Percentiles rank a stretch among this genome's conserved stretches.
Evolutionary conservation across 2,329 filamentous ascomycete genomes (phyloP).

Genomic region (Lasiodiplodia theobromae): DNA sequence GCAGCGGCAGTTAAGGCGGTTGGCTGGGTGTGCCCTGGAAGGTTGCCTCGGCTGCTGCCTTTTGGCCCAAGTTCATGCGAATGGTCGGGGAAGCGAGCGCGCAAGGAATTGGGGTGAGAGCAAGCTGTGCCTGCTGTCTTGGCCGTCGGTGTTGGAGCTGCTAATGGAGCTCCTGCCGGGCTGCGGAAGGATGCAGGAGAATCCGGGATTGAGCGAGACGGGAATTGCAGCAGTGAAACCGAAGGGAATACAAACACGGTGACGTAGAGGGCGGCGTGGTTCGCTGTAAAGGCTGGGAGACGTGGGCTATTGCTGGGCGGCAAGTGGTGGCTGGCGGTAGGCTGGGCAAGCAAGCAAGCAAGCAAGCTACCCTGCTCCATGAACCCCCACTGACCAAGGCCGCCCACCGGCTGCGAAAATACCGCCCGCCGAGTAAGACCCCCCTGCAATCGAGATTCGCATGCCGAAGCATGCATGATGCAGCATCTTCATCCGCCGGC

Average conservation of each 20-base stretch:
- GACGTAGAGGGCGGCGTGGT: background rate
- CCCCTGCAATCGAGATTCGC: slow-evolving; percentile 22
- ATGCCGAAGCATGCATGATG: slow-evolving; percentile 3
- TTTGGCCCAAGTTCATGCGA: too few species aligned
- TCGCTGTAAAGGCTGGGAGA: background rate
- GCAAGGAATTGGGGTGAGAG: too few species aligned
- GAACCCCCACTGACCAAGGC: background rate
- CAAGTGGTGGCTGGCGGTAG: background rate
- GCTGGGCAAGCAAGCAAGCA: background rate
- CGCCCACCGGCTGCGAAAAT: background rate
- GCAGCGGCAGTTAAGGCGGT: too few species aligned
- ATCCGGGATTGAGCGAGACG: background rate
- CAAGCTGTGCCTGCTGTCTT: background rate
- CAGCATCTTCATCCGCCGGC: background rate
- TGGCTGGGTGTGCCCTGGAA: too few species aligned
- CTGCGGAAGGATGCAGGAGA: background rate
- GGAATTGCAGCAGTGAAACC: background rate
- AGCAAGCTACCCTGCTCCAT: background rate
- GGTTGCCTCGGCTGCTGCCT: too few species aligned
- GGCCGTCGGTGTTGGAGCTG: background rate
- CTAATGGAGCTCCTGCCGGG: background rate
- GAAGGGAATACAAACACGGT: background rate
- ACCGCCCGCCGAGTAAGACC: background rate
- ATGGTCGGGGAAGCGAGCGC: too few species aligned
- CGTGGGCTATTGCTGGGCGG: background rate